Percentiles rank a stretch among this genome's conserved stretches.
Evolutionary conservation across 2,329 filamentous ascomycete species (phyloP).

Genomic region (Fusarium liriodendri): DNA sequence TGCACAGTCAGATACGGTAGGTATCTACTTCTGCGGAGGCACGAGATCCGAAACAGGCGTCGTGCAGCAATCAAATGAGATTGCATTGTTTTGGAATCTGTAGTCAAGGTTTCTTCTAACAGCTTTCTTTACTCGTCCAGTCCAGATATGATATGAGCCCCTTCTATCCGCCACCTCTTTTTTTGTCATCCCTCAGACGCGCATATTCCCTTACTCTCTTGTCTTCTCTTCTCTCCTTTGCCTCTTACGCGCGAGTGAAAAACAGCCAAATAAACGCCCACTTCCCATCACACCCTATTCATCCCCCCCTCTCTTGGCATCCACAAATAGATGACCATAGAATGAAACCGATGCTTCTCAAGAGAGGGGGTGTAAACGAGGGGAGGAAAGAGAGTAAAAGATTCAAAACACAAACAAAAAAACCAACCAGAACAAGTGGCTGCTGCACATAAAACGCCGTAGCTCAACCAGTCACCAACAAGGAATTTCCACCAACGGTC

Average conservation of each 20-base stretch:
- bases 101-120: constrained; percentile 17
- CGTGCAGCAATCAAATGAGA: constrained; percentile 9
- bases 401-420: background rate
- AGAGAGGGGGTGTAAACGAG: constrained; percentile 7
- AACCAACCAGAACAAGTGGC: constrained; percentile 30
- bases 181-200: background rate
- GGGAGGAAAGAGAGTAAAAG: constrained; percentile 7
- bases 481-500: constrained; percentile 4
- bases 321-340: constrained; percentile 8
- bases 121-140: constrained; percentile 8
- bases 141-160: constrained; percentile 1
- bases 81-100: constrained; percentile 2
- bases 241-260: constrained; percentile 11
- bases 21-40: too few species aligned
- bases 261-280: constrained; percentile 29
- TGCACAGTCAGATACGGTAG: background rate
- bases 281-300: constrained; percentile 5
- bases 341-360: constrained; percentile 1
- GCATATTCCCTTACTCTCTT: constrained; percentile 6
- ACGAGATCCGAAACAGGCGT: constrained; percentile 8
- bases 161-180: constrained; percentile 12
- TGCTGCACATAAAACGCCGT: constrained; percentile 35
- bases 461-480: constrained; percentile 20
- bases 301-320: constrained; percentile 21
- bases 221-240: constrained; percentile 27